A percentile compares a stretch with the other conserved stretches of the same genome.
These are phyloP conservation scores for Polyrhizophydium stewartii DNA, from an alignment of 371 early-diverging fungal genomes.

Conservation along the genomic window DNA sequence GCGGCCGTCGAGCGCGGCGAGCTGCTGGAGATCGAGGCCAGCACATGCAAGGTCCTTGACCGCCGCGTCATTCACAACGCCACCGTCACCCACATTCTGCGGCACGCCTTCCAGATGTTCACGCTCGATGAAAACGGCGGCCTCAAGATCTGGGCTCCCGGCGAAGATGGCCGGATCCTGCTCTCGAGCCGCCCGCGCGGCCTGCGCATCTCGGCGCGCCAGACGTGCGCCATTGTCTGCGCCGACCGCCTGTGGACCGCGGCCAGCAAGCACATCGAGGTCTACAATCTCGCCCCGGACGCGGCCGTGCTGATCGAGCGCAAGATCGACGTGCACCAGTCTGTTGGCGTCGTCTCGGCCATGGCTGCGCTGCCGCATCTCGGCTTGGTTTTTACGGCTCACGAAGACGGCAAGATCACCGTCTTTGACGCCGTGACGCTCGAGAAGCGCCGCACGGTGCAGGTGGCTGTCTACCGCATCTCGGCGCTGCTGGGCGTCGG, in stretches of 20 bases:
- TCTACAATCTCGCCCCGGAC: conserved; percentile 36
- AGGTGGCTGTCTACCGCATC: conserved; percentile 64
- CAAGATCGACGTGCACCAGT: not conserved
- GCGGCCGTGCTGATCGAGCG: not conserved
- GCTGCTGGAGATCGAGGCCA: conserved; percentile 53
- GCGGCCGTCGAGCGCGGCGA: conserved; percentile 60
- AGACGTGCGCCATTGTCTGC: conserved; percentile 4
- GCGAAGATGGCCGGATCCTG: conserved; percentile 10
- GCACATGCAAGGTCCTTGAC: conserved; percentile 43
- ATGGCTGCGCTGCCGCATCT: conserved; percentile 35
- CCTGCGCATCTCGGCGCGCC: conserved; percentile 37
- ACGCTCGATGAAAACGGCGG: conserved; percentile 71
- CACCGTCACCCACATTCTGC: conserved; percentile 61
- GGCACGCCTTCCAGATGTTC: conserved; percentile 59
- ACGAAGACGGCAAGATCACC: conserved; percentile 76
- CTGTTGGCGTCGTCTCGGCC: conserved; percentile 58
- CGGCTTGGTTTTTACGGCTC: conserved; percentile 57
- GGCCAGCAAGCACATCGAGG: conserved; percentile 48
- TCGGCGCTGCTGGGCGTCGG: conserved; percentile 58
- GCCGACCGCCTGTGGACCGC: conserved; percentile 59
- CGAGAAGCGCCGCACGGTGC: conserved; percentile 43
- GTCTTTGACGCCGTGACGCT: conserved; percentile 61
- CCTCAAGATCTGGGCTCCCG: conserved; percentile 63
- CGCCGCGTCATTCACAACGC: conserved; percentile 54
- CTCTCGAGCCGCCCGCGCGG: conserved; percentile 22